phyloP scores from a whole-genome alignment of 805 yeast genomes.

The Teunomyces kruisii region DNA sequence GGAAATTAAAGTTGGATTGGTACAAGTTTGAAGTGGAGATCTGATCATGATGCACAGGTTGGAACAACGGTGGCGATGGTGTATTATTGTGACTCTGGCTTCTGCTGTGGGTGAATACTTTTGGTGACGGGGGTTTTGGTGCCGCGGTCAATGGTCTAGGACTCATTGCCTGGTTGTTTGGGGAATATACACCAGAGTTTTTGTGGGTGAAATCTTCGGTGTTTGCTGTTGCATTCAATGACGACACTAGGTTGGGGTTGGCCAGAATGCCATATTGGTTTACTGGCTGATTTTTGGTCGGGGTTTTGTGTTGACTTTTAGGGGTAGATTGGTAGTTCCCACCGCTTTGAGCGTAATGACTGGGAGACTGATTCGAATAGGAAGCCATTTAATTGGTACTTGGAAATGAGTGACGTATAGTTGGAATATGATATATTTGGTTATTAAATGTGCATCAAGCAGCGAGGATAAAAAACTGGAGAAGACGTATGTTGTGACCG shows the following conservation, averaged over 20 bases:
- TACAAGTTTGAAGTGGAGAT: background rate
- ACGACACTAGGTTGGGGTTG: background rate
- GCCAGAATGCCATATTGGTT: background rate
- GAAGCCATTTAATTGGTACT: constrained; percentile 1
- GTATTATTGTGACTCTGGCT: constrained; percentile 14
- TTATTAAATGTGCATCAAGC: constrained; percentile 2
- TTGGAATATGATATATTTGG: background rate
- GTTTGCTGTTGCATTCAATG: background rate
- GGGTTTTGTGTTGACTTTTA: constrained; percentile 3
- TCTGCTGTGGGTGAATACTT: constrained; percentile 9
- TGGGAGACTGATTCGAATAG: background rate
- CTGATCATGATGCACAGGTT: constrained; percentile 14
- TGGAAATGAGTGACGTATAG: constrained; percentile 4
- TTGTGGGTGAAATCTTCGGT: background rate
- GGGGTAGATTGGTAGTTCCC: background rate
- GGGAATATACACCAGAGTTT: background rate
- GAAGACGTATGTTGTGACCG: background rate
- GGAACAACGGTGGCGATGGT: constrained; percentile 11
- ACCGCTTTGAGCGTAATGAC: background rate
- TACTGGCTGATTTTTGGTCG: constrained; percentile 1
- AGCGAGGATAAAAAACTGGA: background rate
- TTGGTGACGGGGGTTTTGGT: constrained; percentile 2
- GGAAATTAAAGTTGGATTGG: constrained; percentile 3
- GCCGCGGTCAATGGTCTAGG: background rate
- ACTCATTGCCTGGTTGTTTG: background rate